These are phyloP conservation scores for Oryza brachyantha DNA, from an alignment of 176 grass and related monocot species.

Conservation along the genomic window DNA sequence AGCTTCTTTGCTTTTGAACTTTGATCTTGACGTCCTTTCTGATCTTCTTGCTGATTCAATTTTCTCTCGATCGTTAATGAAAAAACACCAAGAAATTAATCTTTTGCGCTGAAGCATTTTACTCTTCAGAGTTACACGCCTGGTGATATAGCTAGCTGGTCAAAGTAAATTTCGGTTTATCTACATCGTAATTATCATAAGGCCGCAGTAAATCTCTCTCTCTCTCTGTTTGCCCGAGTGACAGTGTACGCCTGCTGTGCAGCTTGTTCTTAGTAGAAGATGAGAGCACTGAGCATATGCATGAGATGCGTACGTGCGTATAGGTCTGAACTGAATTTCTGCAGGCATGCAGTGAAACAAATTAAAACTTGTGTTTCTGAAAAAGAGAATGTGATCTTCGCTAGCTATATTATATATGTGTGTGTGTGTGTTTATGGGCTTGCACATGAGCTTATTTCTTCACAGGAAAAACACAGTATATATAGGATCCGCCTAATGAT, in stretches of 20 bases:
- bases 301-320: background rate
- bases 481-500: too few species aligned
- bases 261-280: background rate
- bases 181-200: background rate
- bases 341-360: background rate
- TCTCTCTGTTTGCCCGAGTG: too few species aligned
- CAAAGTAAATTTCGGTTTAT: background rate
- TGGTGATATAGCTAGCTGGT: background rate
- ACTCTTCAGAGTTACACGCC: background rate
- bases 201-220: background rate
- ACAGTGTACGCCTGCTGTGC: background rate
- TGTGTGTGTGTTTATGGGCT: background rate
- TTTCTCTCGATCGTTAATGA: background rate
- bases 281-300: background rate
- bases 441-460: background rate
- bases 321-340: background rate
- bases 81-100: background rate
- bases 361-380: background rate
- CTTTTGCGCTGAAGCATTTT: background rate
- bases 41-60: background rate
- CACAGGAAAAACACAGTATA: background rate
- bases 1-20: background rate
- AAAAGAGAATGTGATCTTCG: background rate
- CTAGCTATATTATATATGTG: too few species aligned
- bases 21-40: background rate